These are phyloP conservation scores for Triglochin maritima DNA, from an alignment of 106 monocot genomes.

Conservation along the genomic window DNA sequence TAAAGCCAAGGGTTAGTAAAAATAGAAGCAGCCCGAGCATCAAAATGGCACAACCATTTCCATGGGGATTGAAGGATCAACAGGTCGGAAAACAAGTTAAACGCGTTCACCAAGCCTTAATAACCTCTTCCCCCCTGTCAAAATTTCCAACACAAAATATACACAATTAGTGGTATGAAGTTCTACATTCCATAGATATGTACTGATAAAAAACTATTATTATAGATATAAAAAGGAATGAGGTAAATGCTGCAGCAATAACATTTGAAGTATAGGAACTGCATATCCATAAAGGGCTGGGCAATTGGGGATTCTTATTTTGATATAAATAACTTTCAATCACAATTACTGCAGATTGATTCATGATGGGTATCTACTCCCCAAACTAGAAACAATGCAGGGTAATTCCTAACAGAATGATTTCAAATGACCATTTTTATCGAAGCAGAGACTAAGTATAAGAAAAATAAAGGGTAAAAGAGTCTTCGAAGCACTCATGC, in stretches of 20 bases:
- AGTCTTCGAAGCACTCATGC: too few species aligned
- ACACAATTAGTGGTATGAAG: background rate
- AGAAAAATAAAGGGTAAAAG: too few species aligned
- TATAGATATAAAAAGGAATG: background rate
- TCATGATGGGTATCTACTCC: too few species aligned
- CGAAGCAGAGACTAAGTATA: too few species aligned
- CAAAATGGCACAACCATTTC: background rate
- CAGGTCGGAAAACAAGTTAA: background rate
- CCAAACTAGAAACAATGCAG: too few species aligned
- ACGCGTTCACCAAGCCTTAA: background rate
- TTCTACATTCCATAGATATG: background rate
- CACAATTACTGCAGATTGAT: too few species aligned
- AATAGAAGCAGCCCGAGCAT: too few species aligned
- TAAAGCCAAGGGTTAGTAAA: too few species aligned
- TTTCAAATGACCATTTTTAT: too few species aligned
- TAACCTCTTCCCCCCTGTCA: constrained; percentile 4
- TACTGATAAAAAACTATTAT: background rate
- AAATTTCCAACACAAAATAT: background rate
- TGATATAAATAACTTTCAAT: background rate
- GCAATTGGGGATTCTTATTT: background rate
- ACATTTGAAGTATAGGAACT: background rate
- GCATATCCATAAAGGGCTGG: background rate
- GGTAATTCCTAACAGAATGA: too few species aligned
- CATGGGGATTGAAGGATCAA: constrained; percentile 2
- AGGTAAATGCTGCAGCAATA: background rate